Percentiles rank a stretch among this genome's conserved stretches.
phyloP scores from a whole-genome alignment of 768 basidiomycete species.

The Tylopilus rubrobrunneus region DNA sequence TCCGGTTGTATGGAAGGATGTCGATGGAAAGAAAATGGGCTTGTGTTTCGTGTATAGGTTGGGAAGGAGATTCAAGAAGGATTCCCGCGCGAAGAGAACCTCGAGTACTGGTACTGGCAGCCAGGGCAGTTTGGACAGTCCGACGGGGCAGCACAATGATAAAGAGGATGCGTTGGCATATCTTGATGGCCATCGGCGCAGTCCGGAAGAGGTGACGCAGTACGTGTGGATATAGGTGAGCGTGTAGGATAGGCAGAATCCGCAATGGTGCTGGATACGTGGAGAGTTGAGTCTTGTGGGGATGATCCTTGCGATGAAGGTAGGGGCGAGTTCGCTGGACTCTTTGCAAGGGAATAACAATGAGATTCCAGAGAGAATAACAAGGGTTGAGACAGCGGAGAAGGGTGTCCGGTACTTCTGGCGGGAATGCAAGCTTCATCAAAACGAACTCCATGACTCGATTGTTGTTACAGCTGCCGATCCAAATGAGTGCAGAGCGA shows the following conservation, averaged over 20 bases:
- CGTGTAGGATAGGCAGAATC: conserved; percentile 13
- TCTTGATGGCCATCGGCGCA: conserved; percentile 17
- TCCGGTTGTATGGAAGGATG: conserved; percentile 59
- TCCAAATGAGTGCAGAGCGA: conserved; percentile 2
- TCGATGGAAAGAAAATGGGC: conserved; percentile 57
- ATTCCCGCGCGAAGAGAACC: conserved; percentile 6
- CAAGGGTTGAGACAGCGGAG: conserved; percentile 14
- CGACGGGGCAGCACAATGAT: conserved; percentile 1
- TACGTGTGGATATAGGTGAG: conserved; percentile 22
- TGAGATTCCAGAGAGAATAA: conserved; percentile 12
- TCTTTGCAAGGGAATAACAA: conserved; percentile 22
- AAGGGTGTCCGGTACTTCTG: conserved; percentile 38
- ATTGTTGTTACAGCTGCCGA: conserved; percentile 50
- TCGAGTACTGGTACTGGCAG: conserved; percentile 1
- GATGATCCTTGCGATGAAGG: conserved; percentile 27
- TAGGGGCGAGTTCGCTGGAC: conserved; percentile 27
- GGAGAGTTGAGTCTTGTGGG: conserved; percentile 22
- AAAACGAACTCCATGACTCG: conserved; percentile 68
- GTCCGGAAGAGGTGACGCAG: conserved; percentile 21
- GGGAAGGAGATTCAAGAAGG: conserved; percentile 10
- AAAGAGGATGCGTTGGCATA: conserved; percentile 1
- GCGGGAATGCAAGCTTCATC: conserved; percentile 62
- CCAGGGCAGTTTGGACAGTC: conserved; percentile 7
- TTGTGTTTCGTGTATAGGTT: conserved; percentile 13
- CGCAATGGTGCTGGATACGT: background rate